Conservation (phyloP, 1,284 basidiomycete genomes). For the Ganoderma multipileum region DNA sequence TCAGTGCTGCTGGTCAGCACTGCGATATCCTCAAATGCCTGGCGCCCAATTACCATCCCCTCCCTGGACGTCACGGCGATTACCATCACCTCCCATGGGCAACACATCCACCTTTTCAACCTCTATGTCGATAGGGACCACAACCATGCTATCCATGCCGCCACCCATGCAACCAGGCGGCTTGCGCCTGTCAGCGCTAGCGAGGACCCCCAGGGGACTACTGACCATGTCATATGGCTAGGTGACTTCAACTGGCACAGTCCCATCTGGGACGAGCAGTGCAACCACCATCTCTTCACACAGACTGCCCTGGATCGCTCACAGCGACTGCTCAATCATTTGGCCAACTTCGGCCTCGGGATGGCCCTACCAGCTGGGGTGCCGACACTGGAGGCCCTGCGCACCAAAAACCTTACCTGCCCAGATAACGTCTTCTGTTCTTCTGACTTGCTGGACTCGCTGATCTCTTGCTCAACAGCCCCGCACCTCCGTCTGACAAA, state of each 20-base stretch:
- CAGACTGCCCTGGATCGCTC: conserved; percentile 23
- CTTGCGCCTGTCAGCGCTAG: too few species aligned
- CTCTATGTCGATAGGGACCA: conserved; percentile 45
- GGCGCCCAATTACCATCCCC: conserved; percentile 32
- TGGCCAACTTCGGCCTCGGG: conserved; percentile 31
- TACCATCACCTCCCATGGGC: conserved; percentile 23
- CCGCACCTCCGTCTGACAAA: conserved; percentile 23
- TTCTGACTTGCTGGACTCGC: conserved; percentile 6
- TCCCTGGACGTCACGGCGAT: conserved; percentile 40
- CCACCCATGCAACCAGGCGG: conserved; percentile 18
- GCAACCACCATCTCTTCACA: conserved; percentile 47
- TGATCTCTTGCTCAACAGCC: conserved; percentile 31
- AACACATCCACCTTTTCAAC: conserved; percentile 40
- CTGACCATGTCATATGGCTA: conserved; percentile 39
- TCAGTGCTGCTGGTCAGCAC: conserved; percentile 41
- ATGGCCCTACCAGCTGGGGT: conserved; percentile 39
- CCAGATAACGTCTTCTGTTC: conserved; percentile 46
- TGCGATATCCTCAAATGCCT: conserved; percentile 35
- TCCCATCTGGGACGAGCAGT: conserved; percentile 49
- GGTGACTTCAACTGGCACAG: conserved; percentile 62
- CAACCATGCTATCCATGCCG: conserved; percentile 27
- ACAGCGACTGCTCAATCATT: conserved; percentile 32
- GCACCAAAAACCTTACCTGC: conserved; percentile 39
- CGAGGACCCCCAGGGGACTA: background rate
- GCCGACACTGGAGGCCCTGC: conserved; percentile 38